Conservation (phyloP, 179 eudicot genomes). For the Nepenthes alata region DNA sequence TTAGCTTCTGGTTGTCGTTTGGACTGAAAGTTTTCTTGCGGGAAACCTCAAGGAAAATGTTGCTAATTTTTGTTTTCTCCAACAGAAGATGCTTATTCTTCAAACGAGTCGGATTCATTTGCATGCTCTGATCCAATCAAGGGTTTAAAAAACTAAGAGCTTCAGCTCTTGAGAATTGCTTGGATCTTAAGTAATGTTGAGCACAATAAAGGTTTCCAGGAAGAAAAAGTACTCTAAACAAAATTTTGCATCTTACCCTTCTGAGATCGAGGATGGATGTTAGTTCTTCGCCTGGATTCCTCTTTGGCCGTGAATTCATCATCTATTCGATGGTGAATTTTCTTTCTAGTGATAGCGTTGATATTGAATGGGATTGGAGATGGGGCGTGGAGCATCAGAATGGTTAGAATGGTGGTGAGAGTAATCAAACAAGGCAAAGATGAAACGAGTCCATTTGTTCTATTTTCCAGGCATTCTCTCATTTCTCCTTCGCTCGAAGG, state of each 20-base stretch:
- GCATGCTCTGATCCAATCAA: too few species aligned
- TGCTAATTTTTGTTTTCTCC: too few species aligned
- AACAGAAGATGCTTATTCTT: too few species aligned
- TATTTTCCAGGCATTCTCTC: constrained; percentile 18
- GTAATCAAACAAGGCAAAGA: constrained; percentile 8
- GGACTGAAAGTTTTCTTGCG: not conserved
- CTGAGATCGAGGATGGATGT: not conserved
- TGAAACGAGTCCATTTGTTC: constrained; percentile 13
- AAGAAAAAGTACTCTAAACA: not conserved
- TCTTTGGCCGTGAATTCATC: not conserved
- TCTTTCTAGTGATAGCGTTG: not conserved
- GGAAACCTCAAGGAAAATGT: too few species aligned
- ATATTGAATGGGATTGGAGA: constrained; percentile 1
- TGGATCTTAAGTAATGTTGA: too few species aligned
- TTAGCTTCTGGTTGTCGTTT: not conserved
- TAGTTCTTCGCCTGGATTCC: not conserved
- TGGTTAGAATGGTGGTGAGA: constrained; percentile 20
- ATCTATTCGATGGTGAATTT: not conserved
- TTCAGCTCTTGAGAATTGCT: too few species aligned
- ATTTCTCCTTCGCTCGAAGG: constrained; percentile 1
- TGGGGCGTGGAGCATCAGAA: constrained; percentile 14
- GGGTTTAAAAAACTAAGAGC: too few species aligned
- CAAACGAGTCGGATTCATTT: too few species aligned
- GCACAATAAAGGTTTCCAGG: not conserved
- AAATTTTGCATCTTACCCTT: constrained; percentile 3